Evolutionary conservation across 768 basidiomycete species (phyloP), one percentile per base, ranked within the genome.

Genomic region (Holtermannia corniformis): DNA sequence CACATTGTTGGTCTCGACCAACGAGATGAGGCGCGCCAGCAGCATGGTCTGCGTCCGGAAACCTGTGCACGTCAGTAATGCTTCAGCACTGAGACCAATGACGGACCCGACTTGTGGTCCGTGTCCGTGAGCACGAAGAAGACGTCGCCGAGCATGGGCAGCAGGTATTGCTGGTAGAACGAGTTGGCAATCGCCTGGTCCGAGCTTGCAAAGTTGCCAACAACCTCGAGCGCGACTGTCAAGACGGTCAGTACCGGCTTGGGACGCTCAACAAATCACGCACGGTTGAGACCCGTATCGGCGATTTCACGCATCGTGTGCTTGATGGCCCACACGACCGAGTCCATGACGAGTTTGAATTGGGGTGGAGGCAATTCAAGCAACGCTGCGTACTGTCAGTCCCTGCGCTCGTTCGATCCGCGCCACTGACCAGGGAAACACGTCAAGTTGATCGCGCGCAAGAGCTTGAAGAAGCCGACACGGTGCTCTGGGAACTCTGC

Each of bases 261-360:
- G 44, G 27, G 19, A 11, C 19, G 11, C n/a, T 23, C 4, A 50
- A 21, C 25, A 24, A 22, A 20, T 2, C 12, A 62, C 71, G 53
- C 55, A 73, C 74, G 70, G 59, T 72, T 74, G 28, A 78, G 54
- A 20, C 76, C 77, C 41, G 85, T 87, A 68, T 97, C 93, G 3
- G 90, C 88, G 57, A 99, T 95, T 72, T 97, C 93, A 50, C 93
- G 82, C 89, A 95, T 91, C 14, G 89, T 96, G 75, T 99, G 95
- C 73, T 99, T 99, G 77, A 96, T 93, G n/a, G 91, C 93, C 93
- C 95, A 99, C 48, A 93, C 85, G 59, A 96, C 86, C 55, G 89
- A 91, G 72, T 97, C 93, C 82, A 95, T 96, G 73, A 95, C 86
- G 54, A 97, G 76, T 75, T 95, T 96, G 80, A 97, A 96, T 74